Percentiles rank a stretch among this genome's conserved stretches.
Conservation (phyloP, 2,329 filamentous ascomycete genomes). For the Penicillium sp. region DNA sequence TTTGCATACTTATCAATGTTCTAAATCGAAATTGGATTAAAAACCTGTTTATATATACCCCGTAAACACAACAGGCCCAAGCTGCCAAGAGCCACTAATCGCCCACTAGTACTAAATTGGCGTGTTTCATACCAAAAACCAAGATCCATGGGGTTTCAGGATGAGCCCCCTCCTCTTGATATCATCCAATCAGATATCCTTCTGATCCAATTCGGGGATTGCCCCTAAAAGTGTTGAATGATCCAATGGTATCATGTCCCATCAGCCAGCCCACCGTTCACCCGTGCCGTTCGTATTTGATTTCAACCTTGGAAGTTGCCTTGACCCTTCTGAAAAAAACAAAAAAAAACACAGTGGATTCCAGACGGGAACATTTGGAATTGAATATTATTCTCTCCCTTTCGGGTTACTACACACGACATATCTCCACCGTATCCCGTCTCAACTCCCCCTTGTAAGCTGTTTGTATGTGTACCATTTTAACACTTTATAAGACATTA, state of each 20-base stretch:
- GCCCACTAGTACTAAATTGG: constrained; percentile 23
- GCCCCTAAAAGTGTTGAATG: not conserved
- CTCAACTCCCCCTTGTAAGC: constrained; percentile 3
- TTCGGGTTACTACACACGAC: constrained; percentile 6
- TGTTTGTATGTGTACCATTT: not conserved
- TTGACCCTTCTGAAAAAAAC: not conserved
- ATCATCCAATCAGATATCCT: not conserved
- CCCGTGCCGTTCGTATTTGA: not conserved
- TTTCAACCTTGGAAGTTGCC: not conserved
- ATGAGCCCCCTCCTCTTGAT: constrained; percentile 6
- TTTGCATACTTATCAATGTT: too few species aligned
- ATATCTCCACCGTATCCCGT: constrained; percentile 10
- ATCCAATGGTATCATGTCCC: not conserved
- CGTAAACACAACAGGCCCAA: not conserved
- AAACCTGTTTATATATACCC: not conserved
- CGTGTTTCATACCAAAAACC: constrained; percentile 28
- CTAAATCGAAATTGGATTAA: not conserved
- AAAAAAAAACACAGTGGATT: not conserved
- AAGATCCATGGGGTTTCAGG: constrained; percentile 31
- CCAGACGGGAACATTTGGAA: not conserved
- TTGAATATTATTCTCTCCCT: not conserved
- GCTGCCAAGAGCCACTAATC: constrained; percentile 17
- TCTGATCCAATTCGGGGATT: not conserved
- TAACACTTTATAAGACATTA: too few species aligned
- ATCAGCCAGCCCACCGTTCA: constrained; percentile 21